Percentiles rank a stretch among this genome's conserved stretches.
phyloP scores from a whole-genome alignment of 139 green algal species.

The Mesotaenium endlicherianum region DNA sequence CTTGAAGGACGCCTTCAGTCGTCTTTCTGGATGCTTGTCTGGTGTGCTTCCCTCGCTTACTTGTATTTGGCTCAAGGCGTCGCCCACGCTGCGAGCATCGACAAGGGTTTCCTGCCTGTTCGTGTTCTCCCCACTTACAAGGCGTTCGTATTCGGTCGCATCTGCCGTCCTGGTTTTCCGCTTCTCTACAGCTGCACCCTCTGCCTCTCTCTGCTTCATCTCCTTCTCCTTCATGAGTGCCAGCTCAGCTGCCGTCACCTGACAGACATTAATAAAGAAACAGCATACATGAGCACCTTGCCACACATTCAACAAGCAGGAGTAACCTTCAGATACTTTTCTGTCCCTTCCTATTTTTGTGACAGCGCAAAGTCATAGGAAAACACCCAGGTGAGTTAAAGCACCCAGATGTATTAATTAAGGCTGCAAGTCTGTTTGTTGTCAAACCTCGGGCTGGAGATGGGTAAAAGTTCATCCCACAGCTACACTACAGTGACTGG shows the following conservation, averaged over 20 bases:
- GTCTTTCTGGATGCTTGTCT: conserved; percentile 48
- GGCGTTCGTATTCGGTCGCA: conserved; percentile 47
- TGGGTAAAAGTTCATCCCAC: no score
- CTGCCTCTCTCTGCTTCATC: conserved; percentile 8
- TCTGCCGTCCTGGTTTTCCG: conserved; percentile 8
- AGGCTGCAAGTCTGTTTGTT: no score
- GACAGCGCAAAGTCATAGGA: no score
- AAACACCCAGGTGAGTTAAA: no score
- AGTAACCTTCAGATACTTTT: no score
- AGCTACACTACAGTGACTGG: no score
- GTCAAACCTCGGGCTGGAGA: no score
- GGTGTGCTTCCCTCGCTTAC: conserved; percentile 3
- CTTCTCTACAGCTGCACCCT: neutral
- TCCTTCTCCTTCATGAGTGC: conserved; percentile 24
- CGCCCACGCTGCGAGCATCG: conserved; percentile 50
- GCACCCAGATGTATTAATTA: no score
- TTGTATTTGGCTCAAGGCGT: conserved; percentile 30
- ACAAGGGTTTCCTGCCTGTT: conserved; percentile 42
- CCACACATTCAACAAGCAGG: no score
- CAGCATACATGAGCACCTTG: no score
- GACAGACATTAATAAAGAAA: no score
- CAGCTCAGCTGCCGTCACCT: conserved; percentile 25
- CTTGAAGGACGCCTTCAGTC: conserved; percentile 52
- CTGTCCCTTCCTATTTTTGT: no score
- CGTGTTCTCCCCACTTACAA: conserved; percentile 40